These are phyloP conservation scores for Macrophomina tecta DNA, from an alignment of 2,329 filamentous ascomycete genomes.

Conservation along the genomic window DNA sequence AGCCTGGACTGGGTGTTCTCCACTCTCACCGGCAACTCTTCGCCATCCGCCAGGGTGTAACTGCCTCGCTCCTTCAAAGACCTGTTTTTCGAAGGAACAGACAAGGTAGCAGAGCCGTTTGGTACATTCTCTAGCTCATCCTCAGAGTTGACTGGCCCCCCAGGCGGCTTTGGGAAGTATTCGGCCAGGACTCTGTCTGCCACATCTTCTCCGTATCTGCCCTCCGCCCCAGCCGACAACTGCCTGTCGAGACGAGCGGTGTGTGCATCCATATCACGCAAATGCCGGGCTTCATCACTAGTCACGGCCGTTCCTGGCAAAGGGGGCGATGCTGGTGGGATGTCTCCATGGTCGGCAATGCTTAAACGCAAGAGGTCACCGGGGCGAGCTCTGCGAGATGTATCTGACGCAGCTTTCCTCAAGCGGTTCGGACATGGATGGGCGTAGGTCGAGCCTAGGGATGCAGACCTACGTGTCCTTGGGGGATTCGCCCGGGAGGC, in stretches of 20 bases:
- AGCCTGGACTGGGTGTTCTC: slow-evolving; percentile 11
- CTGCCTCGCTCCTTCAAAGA: neutral
- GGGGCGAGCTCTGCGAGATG: neutral
- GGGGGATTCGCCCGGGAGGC: neutral
- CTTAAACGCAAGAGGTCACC: neutral
- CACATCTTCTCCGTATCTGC: slow-evolving; percentile 61
- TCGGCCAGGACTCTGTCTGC: slow-evolving; percentile 38
- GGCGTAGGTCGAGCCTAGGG: neutral
- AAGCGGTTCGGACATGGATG: neutral
- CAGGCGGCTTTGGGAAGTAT: slow-evolving; percentile 20
- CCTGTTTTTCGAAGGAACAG: neutral
- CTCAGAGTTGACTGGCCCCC: slow-evolving; percentile 52
- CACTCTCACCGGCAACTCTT: neutral
- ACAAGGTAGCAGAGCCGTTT: neutral
- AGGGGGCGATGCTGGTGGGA: neutral
- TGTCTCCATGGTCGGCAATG: neutral
- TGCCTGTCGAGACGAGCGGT: slow-evolving; percentile 26
- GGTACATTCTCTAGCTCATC: slow-evolving; percentile 56
- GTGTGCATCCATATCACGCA: neutral
- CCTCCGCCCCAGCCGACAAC: slow-evolving; percentile 35
- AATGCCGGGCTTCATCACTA: neutral
- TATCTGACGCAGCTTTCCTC: neutral
- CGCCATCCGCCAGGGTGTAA: neutral
- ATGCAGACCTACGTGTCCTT: neutral
- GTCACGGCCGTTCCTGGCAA: slow-evolving; percentile 13